Evolutionary conservation across 768 basidiomycete genomes (phyloP).

Genomic region (Sarcodon aspratus): DNA sequence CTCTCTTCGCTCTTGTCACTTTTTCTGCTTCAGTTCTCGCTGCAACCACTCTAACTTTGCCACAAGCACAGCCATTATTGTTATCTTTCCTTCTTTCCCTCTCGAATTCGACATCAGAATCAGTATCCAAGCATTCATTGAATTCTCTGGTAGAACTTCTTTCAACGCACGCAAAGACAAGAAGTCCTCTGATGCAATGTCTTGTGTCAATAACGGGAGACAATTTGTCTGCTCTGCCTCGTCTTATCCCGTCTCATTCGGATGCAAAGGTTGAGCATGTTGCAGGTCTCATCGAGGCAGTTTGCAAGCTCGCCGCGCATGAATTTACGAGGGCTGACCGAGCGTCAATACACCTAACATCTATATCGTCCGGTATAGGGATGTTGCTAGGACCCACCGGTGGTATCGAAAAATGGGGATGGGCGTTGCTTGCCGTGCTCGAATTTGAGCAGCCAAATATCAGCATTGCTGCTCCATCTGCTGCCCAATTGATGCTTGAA

Average conservation of each 20-base stretch:
- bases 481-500: conserved; percentile 49
- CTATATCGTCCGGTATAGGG: conserved; percentile 42
- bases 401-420: conserved; percentile 88
- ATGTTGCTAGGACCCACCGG: conserved; percentile 71
- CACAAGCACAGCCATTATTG: conserved; percentile 54
- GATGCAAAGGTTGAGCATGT: conserved; percentile 67
- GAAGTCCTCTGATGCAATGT: conserved; percentile 37
- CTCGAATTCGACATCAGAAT: conserved; percentile 43
- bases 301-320: conserved; percentile 51
- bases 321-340: conserved; percentile 1
- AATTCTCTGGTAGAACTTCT: conserved; percentile 36
- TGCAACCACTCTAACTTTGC: conserved; percentile 49
- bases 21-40: conserved; percentile 47
- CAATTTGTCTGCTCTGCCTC: conserved; percentile 60
- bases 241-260: conserved; percentile 54
- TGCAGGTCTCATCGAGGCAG: conserved; percentile 56
- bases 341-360: conserved; percentile 13
- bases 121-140: conserved; percentile 39
- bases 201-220: conserved; percentile 54
- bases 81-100: conserved; percentile 67
- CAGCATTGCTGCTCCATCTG: conserved; percentile 32
- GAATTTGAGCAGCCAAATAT: conserved; percentile 54
- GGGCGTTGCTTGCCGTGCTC: conserved; percentile 72
- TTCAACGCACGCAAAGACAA: conserved; percentile 25
- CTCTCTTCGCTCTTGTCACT: conserved; percentile 42